Conservation (phyloP, 1,284 basidiomycete species). For the Tilletia walkeri region DNA sequence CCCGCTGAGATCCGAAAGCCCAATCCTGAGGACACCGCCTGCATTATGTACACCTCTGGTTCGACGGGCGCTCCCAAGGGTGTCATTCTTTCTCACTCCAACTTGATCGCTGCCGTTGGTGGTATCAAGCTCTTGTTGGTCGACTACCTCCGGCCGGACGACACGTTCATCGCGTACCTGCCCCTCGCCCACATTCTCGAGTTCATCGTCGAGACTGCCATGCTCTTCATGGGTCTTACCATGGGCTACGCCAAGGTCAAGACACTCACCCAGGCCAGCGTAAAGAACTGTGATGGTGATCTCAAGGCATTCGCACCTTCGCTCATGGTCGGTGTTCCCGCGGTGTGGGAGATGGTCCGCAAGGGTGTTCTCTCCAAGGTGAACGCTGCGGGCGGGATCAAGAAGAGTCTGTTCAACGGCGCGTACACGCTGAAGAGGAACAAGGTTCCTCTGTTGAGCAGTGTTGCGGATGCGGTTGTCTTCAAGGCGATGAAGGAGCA, state of each 20-base stretch:
- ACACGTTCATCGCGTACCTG: conserved; percentile 83
- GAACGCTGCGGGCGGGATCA: conserved; percentile 67
- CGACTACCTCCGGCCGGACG: conserved; percentile 69
- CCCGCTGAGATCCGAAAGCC: conserved; percentile 32
- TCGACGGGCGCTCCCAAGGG: conserved; percentile 90
- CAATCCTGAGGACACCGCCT: conserved; percentile 62
- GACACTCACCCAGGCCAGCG: conserved; percentile 88
- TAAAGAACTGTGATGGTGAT: conserved; percentile 86
- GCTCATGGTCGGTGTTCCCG: conserved; percentile 87
- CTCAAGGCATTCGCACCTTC: conserved; percentile 76
- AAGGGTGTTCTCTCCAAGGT: conserved; percentile 83
- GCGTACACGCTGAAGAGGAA: conserved; percentile 62
- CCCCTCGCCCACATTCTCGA: conserved; percentile 89
- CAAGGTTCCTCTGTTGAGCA: conserved; percentile 67
- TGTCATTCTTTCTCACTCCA: conserved; percentile 81
- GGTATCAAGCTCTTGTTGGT: conserved; percentile 74
- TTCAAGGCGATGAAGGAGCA: conserved; percentile 71
- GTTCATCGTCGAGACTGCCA: conserved; percentile 66
- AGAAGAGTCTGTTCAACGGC: conserved; percentile 71
- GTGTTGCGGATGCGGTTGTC: conserved; percentile 73
- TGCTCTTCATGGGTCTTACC: conserved; percentile 64
- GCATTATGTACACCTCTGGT: conserved; percentile 98
- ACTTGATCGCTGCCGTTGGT: conserved; percentile 80
- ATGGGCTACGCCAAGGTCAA: conserved; percentile 89
- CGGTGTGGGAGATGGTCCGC: conserved; percentile 68